Evolutionary conservation across 2,329 filamentous ascomycete genomes (phyloP).

Genomic region (Colletotrichum acutatum): DNA sequence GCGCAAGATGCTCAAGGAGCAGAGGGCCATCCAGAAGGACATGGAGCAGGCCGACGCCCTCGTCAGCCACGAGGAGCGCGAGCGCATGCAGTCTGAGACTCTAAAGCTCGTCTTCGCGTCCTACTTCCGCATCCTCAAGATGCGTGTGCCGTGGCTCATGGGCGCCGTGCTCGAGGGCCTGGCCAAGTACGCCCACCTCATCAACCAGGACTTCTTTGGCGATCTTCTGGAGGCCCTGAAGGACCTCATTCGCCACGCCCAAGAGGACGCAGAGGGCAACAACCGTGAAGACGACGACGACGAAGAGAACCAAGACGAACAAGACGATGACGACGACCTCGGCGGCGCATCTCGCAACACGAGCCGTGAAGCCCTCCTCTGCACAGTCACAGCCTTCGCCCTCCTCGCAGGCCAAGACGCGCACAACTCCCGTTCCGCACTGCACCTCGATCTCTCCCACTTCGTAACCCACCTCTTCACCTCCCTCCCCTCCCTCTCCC

Average conservation of each 20-base stretch:
- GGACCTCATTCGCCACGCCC: constrained; percentile 85
- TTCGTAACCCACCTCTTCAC: constrained; percentile 96
- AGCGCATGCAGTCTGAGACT: constrained; percentile 94
- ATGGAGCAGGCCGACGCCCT: constrained; percentile 92
- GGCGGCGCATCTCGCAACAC: constrained; percentile 71
- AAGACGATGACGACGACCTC: constrained; percentile 58
- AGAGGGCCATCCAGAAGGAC: constrained; percentile 89
- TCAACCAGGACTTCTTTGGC: constrained; percentile 99
- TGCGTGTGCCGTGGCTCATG: constrained; percentile 85
- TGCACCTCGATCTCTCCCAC: constrained; percentile 93
- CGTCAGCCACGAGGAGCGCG: constrained; percentile 91
- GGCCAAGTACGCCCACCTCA: constrained; percentile 93
- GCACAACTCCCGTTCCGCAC: constrained; percentile 80
- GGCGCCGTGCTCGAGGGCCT: constrained; percentile 96
- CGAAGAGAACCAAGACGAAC: constrained; percentile 48
- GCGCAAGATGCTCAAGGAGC: constrained; percentile 85
- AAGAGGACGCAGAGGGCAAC: constrained; percentile 59
- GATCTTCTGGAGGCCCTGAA: constrained; percentile 94
- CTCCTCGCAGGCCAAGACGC: constrained; percentile 94
- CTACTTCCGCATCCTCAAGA: constrained; percentile 95
- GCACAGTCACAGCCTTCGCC: constrained; percentile 96
- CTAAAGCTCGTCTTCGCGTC: constrained; percentile 94
- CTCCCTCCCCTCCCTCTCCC: constrained; percentile 80
- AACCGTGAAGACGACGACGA: constrained; percentile 51
- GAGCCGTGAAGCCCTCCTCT: constrained; percentile 88